These are phyloP conservation scores for Parietaria judaica DNA, from an alignment of 306 rosid species.

Conservation along the genomic window DNA sequence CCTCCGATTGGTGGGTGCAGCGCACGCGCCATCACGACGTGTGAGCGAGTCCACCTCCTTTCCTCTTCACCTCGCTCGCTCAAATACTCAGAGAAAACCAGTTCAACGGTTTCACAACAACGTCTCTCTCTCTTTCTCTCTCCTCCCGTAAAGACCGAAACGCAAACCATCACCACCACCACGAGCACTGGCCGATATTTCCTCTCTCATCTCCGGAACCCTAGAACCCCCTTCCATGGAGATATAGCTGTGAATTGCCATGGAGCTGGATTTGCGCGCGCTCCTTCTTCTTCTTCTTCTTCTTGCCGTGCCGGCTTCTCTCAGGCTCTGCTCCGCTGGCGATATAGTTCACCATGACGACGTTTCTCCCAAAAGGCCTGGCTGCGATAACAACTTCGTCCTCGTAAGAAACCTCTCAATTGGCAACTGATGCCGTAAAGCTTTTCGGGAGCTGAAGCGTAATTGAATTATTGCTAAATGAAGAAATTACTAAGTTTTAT, in stretches of 20 bases:
- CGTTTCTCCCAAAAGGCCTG: constrained; percentile 74
- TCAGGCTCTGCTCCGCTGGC: constrained; percentile 55
- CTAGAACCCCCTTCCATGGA: background rate
- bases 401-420: constrained; percentile 44
- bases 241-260: background rate
- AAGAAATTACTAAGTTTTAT: background rate
- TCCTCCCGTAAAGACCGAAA: constrained; percentile 12
- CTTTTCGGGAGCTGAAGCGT: no score
- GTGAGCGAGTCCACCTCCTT: constrained; percentile 13
- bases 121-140: constrained; percentile 9
- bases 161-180: constrained; percentile 1
- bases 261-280: constrained; percentile 40
- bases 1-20: background rate
- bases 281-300: constrained; percentile 21
- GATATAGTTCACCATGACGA: constrained; percentile 87
- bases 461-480: no score
- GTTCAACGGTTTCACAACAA: constrained; percentile 52
- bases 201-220: constrained; percentile 20
- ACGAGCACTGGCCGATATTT: background rate
- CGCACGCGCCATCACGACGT: constrained; percentile 3
- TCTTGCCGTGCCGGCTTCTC: constrained; percentile 27
- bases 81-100: constrained; percentile 14
- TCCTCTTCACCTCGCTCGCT: background rate
- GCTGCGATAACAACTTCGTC: constrained; percentile 85
- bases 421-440: background rate